Evolutionary conservation across 768 basidiomycete species (phyloP).

Genomic region (Clitopilus passeckerianus): DNA sequence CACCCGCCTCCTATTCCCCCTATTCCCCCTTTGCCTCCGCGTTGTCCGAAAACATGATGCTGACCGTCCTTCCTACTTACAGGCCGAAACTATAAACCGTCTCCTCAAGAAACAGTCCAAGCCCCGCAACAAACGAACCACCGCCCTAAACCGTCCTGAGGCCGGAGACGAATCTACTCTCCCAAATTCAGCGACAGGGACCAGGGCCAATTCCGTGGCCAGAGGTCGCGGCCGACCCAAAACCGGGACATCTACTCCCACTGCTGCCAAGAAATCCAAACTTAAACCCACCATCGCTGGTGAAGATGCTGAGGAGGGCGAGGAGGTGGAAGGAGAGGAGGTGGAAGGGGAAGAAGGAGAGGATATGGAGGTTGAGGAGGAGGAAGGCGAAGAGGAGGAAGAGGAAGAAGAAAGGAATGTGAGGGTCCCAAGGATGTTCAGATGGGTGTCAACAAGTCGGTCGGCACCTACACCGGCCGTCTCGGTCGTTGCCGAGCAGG

Average conservation of each 20-base stretch:
- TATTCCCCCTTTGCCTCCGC: neutral
- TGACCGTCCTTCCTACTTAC: neutral
- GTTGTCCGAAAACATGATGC: neutral
- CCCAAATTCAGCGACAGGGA: slow-evolving; percentile 15
- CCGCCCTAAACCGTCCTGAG: slow-evolving; percentile 45
- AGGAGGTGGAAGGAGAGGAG: slow-evolving; percentile 17
- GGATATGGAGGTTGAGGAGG: slow-evolving; percentile 30
- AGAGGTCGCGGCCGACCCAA: slow-evolving; percentile 2
- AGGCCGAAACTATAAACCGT: slow-evolving; percentile 88
- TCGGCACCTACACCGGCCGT: slow-evolving; percentile 4
- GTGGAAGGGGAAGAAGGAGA: slow-evolving; percentile 39
- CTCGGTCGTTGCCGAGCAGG: neutral
- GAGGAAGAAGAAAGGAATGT: slow-evolving; percentile 22
- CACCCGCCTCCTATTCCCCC: neutral
- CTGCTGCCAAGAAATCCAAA: neutral
- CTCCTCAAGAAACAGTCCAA: slow-evolving; percentile 82
- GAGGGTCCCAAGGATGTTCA: slow-evolving; percentile 52
- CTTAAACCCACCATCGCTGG: neutral
- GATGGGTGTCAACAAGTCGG: slow-evolving; percentile 65
- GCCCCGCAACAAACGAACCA: slow-evolving; percentile 54
- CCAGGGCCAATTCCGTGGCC: slow-evolving; percentile 17
- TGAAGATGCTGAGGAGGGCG: slow-evolving; percentile 1
- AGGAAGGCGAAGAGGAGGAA: slow-evolving; percentile 28
- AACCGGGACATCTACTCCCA: slow-evolving; percentile 4
- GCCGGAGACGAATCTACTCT: slow-evolving; percentile 18